These are phyloP conservation scores for Myxozyma monticola DNA, from an alignment of 805 yeast species.

Conservation along the genomic window DNA sequence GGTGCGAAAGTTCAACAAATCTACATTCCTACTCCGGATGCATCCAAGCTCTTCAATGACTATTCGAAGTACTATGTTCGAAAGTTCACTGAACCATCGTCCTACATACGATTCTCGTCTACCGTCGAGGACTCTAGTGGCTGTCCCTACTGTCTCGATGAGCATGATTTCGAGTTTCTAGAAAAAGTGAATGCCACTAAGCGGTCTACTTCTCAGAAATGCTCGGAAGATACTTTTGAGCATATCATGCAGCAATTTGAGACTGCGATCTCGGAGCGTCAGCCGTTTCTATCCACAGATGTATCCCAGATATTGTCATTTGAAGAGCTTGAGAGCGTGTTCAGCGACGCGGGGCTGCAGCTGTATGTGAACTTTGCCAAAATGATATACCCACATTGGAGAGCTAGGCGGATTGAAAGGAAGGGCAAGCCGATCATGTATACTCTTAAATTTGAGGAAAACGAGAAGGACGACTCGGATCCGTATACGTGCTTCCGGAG, in stretches of 20 bases:
- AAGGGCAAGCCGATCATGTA: slow-evolving; percentile 75
- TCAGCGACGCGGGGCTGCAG: slow-evolving; percentile 14
- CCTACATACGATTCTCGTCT: slow-evolving; percentile 85
- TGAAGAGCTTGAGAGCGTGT: slow-evolving; percentile 56
- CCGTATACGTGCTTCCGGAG: slow-evolving; percentile 95
- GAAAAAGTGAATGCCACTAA: slow-evolving; percentile 43
- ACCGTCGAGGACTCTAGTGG: slow-evolving; percentile 96
- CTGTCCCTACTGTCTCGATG: slow-evolving; percentile 85
- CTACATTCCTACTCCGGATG: slow-evolving; percentile 96
- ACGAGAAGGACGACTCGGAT: slow-evolving; percentile 86
- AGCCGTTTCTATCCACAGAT: slow-evolving; percentile 85
- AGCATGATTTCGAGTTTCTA: slow-evolving; percentile 73
- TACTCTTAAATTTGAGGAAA: slow-evolving; percentile 76
- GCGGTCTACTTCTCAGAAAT: slow-evolving; percentile 36
- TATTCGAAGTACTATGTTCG: slow-evolving; percentile 70
- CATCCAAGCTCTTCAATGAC: slow-evolving; percentile 50
- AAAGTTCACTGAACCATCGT: slow-evolving; percentile 66
- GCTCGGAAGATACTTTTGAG: slow-evolving; percentile 87
- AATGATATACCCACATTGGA: slow-evolving; percentile 79
- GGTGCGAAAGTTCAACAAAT: slow-evolving; percentile 54
- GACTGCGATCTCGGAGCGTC: slow-evolving; percentile 69
- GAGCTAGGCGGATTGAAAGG: slow-evolving; percentile 63
- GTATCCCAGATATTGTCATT: slow-evolving; percentile 71
- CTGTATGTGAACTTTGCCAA: slow-evolving; percentile 53
- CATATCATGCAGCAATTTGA: slow-evolving; percentile 72